Evolutionary conservation across 345 rosid genomes (phyloP).

Genomic region (Odontarrhena argentea): DNA sequence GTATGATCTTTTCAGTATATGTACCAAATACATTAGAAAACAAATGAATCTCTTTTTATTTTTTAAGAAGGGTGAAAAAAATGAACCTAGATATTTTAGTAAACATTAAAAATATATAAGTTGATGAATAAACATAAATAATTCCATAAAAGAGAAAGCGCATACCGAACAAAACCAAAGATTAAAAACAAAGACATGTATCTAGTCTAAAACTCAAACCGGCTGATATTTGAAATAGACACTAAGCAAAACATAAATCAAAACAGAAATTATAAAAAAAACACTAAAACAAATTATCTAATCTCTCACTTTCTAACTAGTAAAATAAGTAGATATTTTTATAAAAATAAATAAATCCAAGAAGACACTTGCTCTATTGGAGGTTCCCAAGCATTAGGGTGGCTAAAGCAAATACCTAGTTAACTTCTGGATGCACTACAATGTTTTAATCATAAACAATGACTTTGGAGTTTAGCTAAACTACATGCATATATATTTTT

Average conservation of each 20-base stretch:
- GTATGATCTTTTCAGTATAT: not conserved
- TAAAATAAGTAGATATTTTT: not conserved
- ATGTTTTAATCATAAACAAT: not conserved
- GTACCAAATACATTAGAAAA: slow-evolving; percentile 10
- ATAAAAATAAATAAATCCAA: slow-evolving; percentile 2
- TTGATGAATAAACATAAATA: too few species aligned
- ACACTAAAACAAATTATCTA: too few species aligned
- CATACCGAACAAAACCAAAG: too few species aligned
- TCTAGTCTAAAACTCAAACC: too few species aligned
- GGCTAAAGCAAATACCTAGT: slow-evolving; percentile 20
- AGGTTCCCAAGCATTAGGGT: slow-evolving; percentile 15
- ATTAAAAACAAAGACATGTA: too few species aligned
- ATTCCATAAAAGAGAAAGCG: too few species aligned
- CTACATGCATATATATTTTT: not conserved
- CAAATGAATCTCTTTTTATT: not conserved
- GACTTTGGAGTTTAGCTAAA: slow-evolving; percentile 3
- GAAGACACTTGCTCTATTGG: slow-evolving; percentile 3
- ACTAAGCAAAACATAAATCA: too few species aligned
- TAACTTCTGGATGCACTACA: slow-evolving; percentile 17
- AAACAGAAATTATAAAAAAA: too few species aligned
- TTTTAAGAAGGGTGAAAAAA: too few species aligned
- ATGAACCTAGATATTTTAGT: too few species aligned
- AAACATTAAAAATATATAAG: too few species aligned
- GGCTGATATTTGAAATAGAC: too few species aligned
- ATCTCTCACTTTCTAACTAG: not conserved